Evolutionary conservation across 2,329 filamentous ascomycete species (phyloP).

Genomic region (Colletotrichum caudatum): DNA sequence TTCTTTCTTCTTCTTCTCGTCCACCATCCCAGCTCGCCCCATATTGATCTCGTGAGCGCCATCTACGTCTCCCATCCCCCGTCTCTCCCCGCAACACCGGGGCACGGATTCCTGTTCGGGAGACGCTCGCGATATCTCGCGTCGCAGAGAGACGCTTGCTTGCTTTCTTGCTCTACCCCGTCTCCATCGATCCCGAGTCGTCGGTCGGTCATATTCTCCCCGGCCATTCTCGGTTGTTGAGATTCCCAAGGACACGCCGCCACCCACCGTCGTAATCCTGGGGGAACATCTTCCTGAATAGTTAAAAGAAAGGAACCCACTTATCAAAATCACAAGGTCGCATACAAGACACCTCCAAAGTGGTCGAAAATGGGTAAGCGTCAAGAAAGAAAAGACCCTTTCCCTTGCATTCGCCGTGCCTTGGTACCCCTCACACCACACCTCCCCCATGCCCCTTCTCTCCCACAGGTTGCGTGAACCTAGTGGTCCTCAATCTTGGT

Average conservation of each 20-base stretch:
- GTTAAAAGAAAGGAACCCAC: neutral
- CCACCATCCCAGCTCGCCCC: neutral
- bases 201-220: conserved; percentile 5
- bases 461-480: conserved; percentile 3
- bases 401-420: conserved; percentile 10
- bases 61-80: neutral
- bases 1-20: too few relatives aligned
- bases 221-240: neutral
- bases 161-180: neutral
- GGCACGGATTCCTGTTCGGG: conserved; percentile 10
- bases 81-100: conserved; percentile 27
- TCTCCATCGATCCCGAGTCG: conserved; percentile 13
- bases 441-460: neutral
- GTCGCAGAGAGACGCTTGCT: conserved; percentile 14
- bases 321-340: neutral
- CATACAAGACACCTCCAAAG: neutral
- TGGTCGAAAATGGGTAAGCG: conserved; percentile 39
- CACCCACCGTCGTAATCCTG: conserved; percentile 16
- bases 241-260: neutral
- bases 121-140: conserved; percentile 12
- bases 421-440: neutral
- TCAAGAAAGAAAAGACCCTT: conserved; percentile 16
- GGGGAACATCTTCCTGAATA: neutral
- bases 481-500: conserved; percentile 23
- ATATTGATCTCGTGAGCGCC: conserved; percentile 1